Base-by-base conservation (phyloP, 1,284 basidiomycete genomes). In the Ustilago bromivora region DNA sequence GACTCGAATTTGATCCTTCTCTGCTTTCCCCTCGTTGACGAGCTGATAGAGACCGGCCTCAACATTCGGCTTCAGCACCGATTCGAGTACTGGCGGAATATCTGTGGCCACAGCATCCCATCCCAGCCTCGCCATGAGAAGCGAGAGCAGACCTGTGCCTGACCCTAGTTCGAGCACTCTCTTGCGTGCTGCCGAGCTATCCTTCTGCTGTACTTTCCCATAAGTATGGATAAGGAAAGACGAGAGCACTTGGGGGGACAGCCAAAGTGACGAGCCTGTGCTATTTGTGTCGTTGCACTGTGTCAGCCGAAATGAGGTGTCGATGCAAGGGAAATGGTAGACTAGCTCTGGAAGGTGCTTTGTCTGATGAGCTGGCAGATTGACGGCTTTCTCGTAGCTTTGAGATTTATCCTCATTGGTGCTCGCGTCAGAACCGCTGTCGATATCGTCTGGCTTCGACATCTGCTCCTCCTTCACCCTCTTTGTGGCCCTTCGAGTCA, bases 91-190 rank as follows among this genome's bases (percentile, higher is more conserved):
- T 60, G 90, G 88, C 23, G 89, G 88, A 13, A 92, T 90, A 86
- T 97, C 95, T 2, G 94, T 95, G 2, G 93, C 90, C 23, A 92
- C 87, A 43, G 94, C 91, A 66, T 92, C 88, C 88, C 91, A 95
- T 61, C 92, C 93, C 40, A 92, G 88, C 19, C 90, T 88, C 46
- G 90, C 88, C 67, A 95, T 88, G 11, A 90, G 89, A 52, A 96
- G 90, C 17, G 83, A 75, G 7, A 84, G 65, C 3, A 86, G 72
- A 0, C 85, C 85, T 57, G 62, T 71, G 4, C 63, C 67, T 0
- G 66, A 79, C 9, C 77, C 77, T 19, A 79, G 52, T 54, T 79
- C 77, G 23, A 79, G 62, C 46, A 66, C 54, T 23, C 57, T 57
- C 15, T 35, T 62, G 5, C 57, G 54, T 43, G 28, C 0, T 13